These are phyloP conservation scores for Yamadazyma paraphyllophila DNA, from an alignment of 805 yeast genomes.

Conservation along the genomic window DNA sequence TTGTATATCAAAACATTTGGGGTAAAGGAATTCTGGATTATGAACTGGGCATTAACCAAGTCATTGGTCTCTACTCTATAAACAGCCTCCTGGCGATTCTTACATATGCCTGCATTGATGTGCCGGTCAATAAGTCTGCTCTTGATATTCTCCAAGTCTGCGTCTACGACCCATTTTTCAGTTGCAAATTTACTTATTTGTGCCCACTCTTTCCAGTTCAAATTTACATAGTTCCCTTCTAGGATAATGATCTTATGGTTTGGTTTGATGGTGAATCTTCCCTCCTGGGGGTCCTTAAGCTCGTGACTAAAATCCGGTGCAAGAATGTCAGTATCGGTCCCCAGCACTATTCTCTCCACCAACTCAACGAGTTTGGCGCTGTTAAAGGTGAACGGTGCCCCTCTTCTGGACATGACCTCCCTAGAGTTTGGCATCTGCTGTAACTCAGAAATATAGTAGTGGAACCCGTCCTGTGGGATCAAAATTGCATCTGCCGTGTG, in stretches of 20 bases:
- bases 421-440: constrained; percentile 49
- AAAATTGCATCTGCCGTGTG: constrained; percentile 17
- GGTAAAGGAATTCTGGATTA: neutral
- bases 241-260: constrained; percentile 53
- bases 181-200: constrained; percentile 39
- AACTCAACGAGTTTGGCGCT: constrained; percentile 35
- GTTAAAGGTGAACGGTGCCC: constrained; percentile 87
- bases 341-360: constrained; percentile 18
- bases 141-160: constrained; percentile 44
- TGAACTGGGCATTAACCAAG: constrained; percentile 47
- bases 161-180: constrained; percentile 52
- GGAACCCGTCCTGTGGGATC: constrained; percentile 43
- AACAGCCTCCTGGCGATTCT: constrained; percentile 47
- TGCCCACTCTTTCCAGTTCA: constrained; percentile 60
- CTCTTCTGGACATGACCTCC: constrained; percentile 63
- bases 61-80: constrained; percentile 57
- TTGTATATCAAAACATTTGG: constrained; percentile 2
- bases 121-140: constrained; percentile 69
- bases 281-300: constrained; percentile 65
- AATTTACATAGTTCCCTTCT: constrained; percentile 50
- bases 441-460: constrained; percentile 31
- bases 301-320: constrained; percentile 78
- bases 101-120: constrained; percentile 51
- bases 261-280: constrained; percentile 47
- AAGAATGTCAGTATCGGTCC: constrained; percentile 19